Percentiles rank a stretch among this genome's conserved stretches.
phyloP scores from a whole-genome alignment of 345 rosid species.

The Anacardium occidentale region DNA sequence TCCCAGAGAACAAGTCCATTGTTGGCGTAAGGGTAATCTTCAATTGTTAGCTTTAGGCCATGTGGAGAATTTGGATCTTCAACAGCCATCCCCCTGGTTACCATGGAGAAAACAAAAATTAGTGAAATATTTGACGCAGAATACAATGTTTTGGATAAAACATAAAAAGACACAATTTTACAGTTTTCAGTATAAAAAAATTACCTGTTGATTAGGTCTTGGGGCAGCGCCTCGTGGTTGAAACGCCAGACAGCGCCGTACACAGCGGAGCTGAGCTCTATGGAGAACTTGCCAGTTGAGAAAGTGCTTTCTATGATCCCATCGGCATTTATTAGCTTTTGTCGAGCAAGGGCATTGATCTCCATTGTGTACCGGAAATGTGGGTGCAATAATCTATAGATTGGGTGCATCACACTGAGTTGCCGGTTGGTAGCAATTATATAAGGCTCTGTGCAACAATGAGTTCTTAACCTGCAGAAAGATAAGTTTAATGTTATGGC shows the following conservation, averaged over 20 bases:
- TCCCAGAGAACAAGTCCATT: constrained; percentile 64
- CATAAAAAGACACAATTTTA: too few species aligned
- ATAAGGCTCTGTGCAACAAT: constrained; percentile 61
- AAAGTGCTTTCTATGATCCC: constrained; percentile 64
- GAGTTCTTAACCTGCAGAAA: constrained; percentile 64
- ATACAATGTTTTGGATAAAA: neutral
- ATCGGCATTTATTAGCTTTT: constrained; percentile 45
- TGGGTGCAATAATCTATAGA: constrained; percentile 54
- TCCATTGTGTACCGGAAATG: constrained; percentile 85
- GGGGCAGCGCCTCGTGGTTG: constrained; percentile 50
- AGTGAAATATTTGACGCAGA: neutral
- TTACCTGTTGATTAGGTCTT: constrained; percentile 47
- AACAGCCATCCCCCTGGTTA: constrained; percentile 50
- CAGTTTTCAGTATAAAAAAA: neutral
- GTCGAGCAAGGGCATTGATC: constrained; percentile 74
- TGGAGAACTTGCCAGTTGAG: constrained; percentile 47
- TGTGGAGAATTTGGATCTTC: constrained; percentile 47
- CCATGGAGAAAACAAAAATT: neutral
- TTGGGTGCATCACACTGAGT: constrained; percentile 70
- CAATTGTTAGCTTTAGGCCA: constrained; percentile 49
- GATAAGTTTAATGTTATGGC: neutral
- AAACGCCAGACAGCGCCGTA: constrained; percentile 58
- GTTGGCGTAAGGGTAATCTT: constrained; percentile 59
- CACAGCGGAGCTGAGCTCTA: constrained; percentile 52
- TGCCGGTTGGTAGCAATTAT: constrained; percentile 71